Evolutionary conservation across 306 rosid species (phyloP), one percentile per base, ranked within the genome.

Genomic region (Vigna hirtella): DNA sequence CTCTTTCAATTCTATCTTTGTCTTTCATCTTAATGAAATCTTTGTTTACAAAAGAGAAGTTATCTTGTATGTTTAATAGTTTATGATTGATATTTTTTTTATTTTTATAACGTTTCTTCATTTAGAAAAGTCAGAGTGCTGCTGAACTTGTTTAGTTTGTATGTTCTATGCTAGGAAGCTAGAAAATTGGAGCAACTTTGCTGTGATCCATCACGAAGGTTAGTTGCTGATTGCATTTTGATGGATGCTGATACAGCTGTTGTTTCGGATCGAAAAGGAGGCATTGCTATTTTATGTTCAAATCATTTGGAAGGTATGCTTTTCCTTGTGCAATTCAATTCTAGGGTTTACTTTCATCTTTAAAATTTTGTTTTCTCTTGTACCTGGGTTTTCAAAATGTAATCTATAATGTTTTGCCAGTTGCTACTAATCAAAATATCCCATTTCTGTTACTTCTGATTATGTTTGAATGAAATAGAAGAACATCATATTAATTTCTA

Each of bases 191-290:
- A 88, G 85, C 98, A 87, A 83, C 88, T 90, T 83, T 89, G 85
- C 66, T 86, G 85, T 85, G 98, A 94, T 72, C 98, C 93, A 57
- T 90, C 88, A 20, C 87, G 56, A 81, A 93, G 98, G 87, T 17
- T 94, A 86, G 97, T 94, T 81, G 98, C 97, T 76, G 95, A 92
- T 86, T 94, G 97, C 86, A 78, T 87, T 86, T 95, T 92, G 75
- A 83, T 88, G 91, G 97, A 94, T 86, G 76, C 83, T 45, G 85
- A 92, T 73, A 92, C 95, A 0, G 97, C 97, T 75, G 86, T 92
- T 83, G 98, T 94, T 85, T 92, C 98, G 9, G 98, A 94, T 85
- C 97, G 97, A 18, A 90, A 89, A 88, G 98, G 98, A 78, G 86
- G 96, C 88, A 86, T 92, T 71, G 93, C 95, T 78, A 87, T 94